Conservation (phyloP, 225 moss, liverwort and hornwort genomes). For the Climacium dendroides region DNA sequence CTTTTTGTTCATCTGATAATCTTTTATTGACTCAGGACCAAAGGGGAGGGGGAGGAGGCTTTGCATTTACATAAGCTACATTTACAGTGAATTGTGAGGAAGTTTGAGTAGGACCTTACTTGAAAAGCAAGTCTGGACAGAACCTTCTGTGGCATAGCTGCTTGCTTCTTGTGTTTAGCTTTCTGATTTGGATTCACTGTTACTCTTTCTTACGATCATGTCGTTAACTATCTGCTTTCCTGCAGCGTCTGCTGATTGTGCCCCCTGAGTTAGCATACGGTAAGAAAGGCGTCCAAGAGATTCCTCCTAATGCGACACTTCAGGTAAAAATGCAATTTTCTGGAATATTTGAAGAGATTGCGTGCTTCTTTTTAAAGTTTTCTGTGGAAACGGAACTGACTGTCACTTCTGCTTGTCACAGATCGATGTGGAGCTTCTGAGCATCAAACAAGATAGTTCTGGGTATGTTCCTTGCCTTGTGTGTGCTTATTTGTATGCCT, state of each 20-base stretch:
- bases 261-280: conserved; percentile 90
- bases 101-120: not conserved
- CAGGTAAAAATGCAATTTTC: conserved; percentile 33
- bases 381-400: not conserved
- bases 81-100: not conserved
- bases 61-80: not conserved
- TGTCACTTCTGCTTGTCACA: not conserved
- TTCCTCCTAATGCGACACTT: conserved; percentile 81
- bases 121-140: not conserved
- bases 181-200: not conserved
- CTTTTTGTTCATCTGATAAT: not conserved
- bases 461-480: conserved; percentile 1
- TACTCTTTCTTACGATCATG: not conserved
- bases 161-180: not conserved
- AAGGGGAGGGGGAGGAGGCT: too few species aligned
- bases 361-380: not conserved
- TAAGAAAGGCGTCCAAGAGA: conserved; percentile 74
- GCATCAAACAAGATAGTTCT: conserved; percentile 15
- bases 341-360: not conserved
- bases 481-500: not conserved
- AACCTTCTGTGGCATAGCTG: not conserved
- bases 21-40: not conserved
- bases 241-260: conserved; percentile 85
- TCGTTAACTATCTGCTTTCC: not conserved
- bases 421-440: conserved; percentile 35